Evolutionary conservation across 129 eudicot genomes (phyloP), one percentile per base, ranked within the genome.

Genomic region (Artemisia tridentata): DNA sequence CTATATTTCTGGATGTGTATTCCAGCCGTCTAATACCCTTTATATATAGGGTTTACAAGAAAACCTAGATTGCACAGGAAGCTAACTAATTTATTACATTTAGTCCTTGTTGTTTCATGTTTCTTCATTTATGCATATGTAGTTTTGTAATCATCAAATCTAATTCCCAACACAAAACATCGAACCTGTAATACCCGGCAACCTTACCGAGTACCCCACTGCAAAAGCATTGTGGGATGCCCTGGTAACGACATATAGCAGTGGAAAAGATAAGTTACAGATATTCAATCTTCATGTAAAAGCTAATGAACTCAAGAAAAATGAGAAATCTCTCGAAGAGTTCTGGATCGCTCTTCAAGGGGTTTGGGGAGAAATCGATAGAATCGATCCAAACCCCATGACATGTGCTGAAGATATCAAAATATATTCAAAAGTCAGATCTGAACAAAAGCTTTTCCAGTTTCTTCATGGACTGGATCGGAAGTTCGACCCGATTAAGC

Each of bases 351-450:
- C 34, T 3, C 34, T 27, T 27, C 34, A 27, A 27, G 1, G 34
- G 2, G 34, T 27, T 0, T 4, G 34, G 34, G 34, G 34, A 27
- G 34, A 27, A 27, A 27, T 27, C 34, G 34, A 59, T 13, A 59
- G 65, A 27, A 21, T n/a, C 14, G 38, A 19, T 12, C 65, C 43
- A 59, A 59, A 59, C n/a, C 65, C 65, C 41, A 59, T 59, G 65
- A 59, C 5, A 7, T 12, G 34, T 20, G 41, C 65, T 7, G 29
- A 59, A 9, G 23, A 21, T 21, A 59, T 59, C 34, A 27, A 5
- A 10, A 59, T 11, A 17, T 59, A 59, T 20, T 4, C 5, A 15
- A 59, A 27, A 20, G 9, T 27, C 11, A 59, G 16, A 59, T 5
- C 43, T 2, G 38, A 59, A 27, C 14, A 27, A 21, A 49, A 49